These are phyloP conservation scores for Scedosporium apiospermum DNA, from an alignment of 2,329 filamentous ascomycete species.

Conservation along the genomic window DNA sequence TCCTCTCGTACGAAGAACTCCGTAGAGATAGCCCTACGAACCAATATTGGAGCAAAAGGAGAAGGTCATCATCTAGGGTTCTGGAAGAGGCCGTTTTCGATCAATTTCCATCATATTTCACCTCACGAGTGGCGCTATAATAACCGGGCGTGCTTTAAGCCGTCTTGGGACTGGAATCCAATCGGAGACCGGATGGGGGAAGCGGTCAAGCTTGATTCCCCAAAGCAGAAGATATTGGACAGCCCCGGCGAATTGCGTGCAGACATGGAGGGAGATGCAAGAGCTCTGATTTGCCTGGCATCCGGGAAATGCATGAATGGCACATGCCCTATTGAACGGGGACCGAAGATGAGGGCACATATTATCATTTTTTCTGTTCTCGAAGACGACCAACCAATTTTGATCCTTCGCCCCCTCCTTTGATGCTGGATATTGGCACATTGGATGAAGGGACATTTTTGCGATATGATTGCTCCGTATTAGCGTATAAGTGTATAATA, in stretches of 20 bases:
- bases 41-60: no score
- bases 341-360: neutral
- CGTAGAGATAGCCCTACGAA: no score
- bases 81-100: no score
- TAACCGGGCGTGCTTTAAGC: no score
- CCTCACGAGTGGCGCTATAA: no score
- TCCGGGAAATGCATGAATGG: neutral
- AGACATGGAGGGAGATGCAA: neutral
- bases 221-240: neutral
- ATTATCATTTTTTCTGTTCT: neutral
- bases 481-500: neutral
- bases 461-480: neutral
- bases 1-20: no score
- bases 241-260: neutral
- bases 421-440: no score
- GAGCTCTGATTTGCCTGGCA: neutral
- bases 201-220: neutral
- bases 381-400: neutral
- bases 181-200: neutral
- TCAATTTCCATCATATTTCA: no score
- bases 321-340: neutral
- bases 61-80: no score
- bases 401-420: neutral
- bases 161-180: neutral
- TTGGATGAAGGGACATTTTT: neutral